A percentile compares a stretch with the other conserved stretches of the same genome.
Evolutionary conservation across 345 rosid species (phyloP).

Genomic region (Capsella bursapastoris): DNA sequence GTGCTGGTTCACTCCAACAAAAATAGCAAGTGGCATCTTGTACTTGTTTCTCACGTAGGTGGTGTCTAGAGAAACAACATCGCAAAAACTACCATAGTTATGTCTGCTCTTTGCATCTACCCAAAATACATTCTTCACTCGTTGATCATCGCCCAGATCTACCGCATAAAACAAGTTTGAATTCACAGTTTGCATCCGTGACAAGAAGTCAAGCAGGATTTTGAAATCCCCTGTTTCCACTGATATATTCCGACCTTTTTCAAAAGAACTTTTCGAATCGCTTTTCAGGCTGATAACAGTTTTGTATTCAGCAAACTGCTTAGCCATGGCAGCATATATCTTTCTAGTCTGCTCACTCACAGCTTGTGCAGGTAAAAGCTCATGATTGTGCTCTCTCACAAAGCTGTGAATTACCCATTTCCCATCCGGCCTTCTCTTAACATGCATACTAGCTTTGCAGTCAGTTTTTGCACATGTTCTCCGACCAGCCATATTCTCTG

Average conservation of each 20-base stretch:
- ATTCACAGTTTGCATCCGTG: slow-evolving; percentile 56
- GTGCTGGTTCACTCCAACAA: slow-evolving; percentile 75
- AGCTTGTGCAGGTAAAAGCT: slow-evolving; percentile 77
- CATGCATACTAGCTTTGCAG: slow-evolving; percentile 86
- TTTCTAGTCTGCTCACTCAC: slow-evolving; percentile 74
- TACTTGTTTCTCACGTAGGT: slow-evolving; percentile 63
- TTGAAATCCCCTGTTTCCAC: slow-evolving; percentile 62
- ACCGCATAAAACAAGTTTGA: slow-evolving; percentile 71
- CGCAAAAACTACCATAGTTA: slow-evolving; percentile 61
- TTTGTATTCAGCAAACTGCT: slow-evolving; percentile 70
- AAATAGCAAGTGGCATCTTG: slow-evolving; percentile 65
- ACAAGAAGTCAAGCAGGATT: slow-evolving; percentile 54
- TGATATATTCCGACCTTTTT: slow-evolving; percentile 53
- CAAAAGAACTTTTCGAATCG: slow-evolving; percentile 51
- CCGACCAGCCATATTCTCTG: slow-evolving; percentile 60
- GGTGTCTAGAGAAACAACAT: slow-evolving; percentile 67
- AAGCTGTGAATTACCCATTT: slow-evolving; percentile 76
- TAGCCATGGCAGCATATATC: slow-evolving; percentile 78
- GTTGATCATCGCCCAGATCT: slow-evolving; percentile 65
- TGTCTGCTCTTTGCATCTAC: slow-evolving; percentile 72
- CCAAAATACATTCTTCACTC: slow-evolving; percentile 65
- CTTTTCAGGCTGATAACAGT: slow-evolving; percentile 57
- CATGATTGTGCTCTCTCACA: slow-evolving; percentile 76
- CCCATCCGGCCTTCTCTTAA: slow-evolving; percentile 75
- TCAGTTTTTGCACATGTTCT: slow-evolving; percentile 65